A percentile compares a stretch with the other conserved stretches of the same genome.
Evolutionary conservation across 768 basidiomycete species (phyloP).

Genomic region (Thelephora aurantiotincta): DNA sequence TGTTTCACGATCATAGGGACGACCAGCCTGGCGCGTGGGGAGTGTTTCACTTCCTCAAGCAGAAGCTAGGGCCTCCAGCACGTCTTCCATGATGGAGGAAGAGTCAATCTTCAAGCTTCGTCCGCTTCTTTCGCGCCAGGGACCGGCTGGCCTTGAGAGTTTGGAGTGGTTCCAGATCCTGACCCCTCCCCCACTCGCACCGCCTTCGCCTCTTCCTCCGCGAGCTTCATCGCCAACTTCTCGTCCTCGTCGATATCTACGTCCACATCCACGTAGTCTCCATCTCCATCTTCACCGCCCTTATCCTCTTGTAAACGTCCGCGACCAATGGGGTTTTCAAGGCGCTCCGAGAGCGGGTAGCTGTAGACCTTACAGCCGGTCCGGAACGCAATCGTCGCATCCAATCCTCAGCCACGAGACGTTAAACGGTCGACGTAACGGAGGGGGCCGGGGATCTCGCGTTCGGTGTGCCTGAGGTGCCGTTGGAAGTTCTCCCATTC

Average conservation of each 20-base stretch:
- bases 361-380: neutral
- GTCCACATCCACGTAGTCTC: conserved; percentile 4
- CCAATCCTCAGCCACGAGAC: conserved; percentile 13
- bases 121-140: too few species aligned
- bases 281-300: conserved; percentile 12
- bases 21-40: too few species aligned
- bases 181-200: conserved; percentile 24
- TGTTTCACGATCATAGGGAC: too few species aligned
- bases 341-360: neutral
- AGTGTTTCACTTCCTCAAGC: too few species aligned
- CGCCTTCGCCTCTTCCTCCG: conserved; percentile 9
- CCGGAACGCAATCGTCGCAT: conserved; percentile 7
- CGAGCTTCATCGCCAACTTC: conserved; percentile 2
- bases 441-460: conserved; percentile 6
- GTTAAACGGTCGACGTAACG: conserved; percentile 11
- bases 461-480: conserved; percentile 14
- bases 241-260: conserved; percentile 13
- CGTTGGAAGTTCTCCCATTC: conserved; percentile 1
- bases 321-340: neutral
- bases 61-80: too few species aligned
- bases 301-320: neutral
- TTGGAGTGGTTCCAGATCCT: conserved; percentile 20
- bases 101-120: too few species aligned
- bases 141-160: too few species aligned
- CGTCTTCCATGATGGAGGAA: too few species aligned